Percentiles rank a stretch among this genome's conserved stretches.
These are phyloP conservation scores for Cryptosporidium ryanae DNA, from an alignment of 169 alveolate genomes.

Conservation along the genomic window DNA sequence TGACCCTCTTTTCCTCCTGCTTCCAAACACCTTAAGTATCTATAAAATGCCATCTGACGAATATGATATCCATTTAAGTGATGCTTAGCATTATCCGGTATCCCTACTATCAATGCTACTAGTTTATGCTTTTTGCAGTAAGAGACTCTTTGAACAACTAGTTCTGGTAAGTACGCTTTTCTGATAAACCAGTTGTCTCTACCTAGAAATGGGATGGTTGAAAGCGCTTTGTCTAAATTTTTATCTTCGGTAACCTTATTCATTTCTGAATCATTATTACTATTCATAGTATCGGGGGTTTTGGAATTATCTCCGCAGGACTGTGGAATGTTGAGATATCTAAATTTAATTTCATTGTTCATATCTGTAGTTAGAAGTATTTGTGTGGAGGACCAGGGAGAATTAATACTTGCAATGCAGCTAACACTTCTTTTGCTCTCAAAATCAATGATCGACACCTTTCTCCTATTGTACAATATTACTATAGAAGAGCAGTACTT, in stretches of 20 bases:
- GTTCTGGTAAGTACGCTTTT: conserved; percentile 50
- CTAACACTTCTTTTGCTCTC: conserved; percentile 1
- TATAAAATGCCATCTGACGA: conserved; percentile 66
- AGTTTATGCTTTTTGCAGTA: conserved; percentile 23
- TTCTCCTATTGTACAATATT: conserved; percentile 22
- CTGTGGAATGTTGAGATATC: conserved; percentile 17
- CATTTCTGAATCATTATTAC: not conserved
- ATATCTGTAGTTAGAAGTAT: conserved; percentile 22
- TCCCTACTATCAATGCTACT: conserved; percentile 61
- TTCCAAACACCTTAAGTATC: conserved; percentile 63
- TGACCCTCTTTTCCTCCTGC: conserved; percentile 74
- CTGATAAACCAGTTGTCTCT: conserved; percentile 39
- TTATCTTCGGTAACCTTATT: not conserved
- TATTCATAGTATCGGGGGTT: not conserved
- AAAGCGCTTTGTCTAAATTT: not conserved
- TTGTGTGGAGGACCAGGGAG: conserved; percentile 64
- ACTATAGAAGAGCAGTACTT: not conserved
- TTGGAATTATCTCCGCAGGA: not conserved
- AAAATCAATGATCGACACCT: conserved; percentile 13
- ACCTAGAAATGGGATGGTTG: conserved; percentile 19
- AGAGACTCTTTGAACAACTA: conserved; percentile 51
- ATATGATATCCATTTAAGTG: conserved; percentile 68
- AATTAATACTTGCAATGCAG: conserved; percentile 50
- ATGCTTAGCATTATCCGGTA: conserved; percentile 69
- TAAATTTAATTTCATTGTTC: conserved; percentile 33